Evolutionary conservation across 495 filamentous ascomycete species (phyloP), one percentile per base, ranked within the genome.

Genomic region (Pseudevernia furfuracea): DNA sequence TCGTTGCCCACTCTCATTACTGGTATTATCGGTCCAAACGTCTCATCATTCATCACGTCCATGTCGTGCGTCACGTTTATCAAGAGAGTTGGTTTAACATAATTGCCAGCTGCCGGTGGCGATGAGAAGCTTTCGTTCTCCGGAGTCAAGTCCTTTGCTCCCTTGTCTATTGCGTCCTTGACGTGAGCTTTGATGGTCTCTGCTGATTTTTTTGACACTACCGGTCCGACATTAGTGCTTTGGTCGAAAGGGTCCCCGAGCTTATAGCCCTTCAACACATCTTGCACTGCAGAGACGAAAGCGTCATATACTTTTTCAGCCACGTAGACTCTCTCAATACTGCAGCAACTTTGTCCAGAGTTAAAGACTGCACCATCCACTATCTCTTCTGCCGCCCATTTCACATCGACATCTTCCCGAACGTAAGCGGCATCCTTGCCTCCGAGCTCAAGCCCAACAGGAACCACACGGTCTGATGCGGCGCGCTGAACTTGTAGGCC

Each of bases 291-390:
- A 43, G 81, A 76, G n/a, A 96, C 77, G 68, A 97, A 95, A 15
- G 82, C 70, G 61, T 93, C 89, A 71, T 96, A 85, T 62, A 97
- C 82, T 61, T 81, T 85, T 60, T 89, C 89, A 67, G 92, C 87
- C 3, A 96, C 94, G 68, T 97, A 97, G 10, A 98, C 85, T 34
- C 94, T 82, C 77, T 97, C 94, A 58, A 97, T 82, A 9, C 89
- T 86, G 75, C 94, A 97, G 79, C 94, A 98, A 70, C 91, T 96
- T 75, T 98, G 94, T 28, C 94, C 94, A 38, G 90, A 95, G 76
- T 97, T 98, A 80, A 97, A 98, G 46, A 98, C 79, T 5, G 92
- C 91, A 6, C 93, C 91, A 70, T 96, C 92, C 37, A 96, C 89
- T 64, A 96, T 90, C 74, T 96, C 90, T 70, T 89, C 90, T 1